Conservation (phyloP, 768 basidiomycete genomes). For the Agrocybe pediades region DNA sequence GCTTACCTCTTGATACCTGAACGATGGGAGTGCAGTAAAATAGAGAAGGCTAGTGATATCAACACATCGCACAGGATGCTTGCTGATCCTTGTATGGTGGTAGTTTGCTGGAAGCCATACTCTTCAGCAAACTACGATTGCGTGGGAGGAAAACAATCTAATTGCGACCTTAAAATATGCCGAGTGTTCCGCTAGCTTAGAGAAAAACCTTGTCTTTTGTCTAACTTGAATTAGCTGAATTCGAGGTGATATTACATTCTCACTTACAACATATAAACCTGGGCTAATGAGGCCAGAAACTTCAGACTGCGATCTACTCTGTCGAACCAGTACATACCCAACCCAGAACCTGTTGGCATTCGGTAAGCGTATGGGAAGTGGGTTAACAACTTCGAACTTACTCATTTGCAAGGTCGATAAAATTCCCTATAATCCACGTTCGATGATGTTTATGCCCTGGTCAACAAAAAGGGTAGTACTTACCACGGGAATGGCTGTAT, state of each 20-base stretch:
- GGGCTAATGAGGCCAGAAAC: too few relatives aligned
- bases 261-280: neutral
- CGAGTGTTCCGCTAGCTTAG: neutral
- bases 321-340: neutral
- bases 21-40: neutral
- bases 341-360: neutral
- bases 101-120: neutral
- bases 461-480: too few relatives aligned
- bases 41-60: neutral
- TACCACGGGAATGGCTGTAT: neutral
- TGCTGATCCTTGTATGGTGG: neutral
- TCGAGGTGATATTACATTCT: neutral
- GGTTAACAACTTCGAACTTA: too few relatives aligned
- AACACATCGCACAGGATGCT: neutral
- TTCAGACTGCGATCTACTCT: too few relatives aligned
- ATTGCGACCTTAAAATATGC: neutral
- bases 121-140: too few relatives aligned
- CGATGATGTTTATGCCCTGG: too few relatives aligned
- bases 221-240: neutral
- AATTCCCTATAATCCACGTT: too few relatives aligned
- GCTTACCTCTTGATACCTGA: neutral
- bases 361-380: too few relatives aligned
- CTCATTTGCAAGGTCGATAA: too few relatives aligned
- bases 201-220: neutral
- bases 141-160: neutral